Evolutionary conservation across 2,329 filamentous ascomycete genomes (phyloP).

Genomic region (Fusarium dlaminii): DNA sequence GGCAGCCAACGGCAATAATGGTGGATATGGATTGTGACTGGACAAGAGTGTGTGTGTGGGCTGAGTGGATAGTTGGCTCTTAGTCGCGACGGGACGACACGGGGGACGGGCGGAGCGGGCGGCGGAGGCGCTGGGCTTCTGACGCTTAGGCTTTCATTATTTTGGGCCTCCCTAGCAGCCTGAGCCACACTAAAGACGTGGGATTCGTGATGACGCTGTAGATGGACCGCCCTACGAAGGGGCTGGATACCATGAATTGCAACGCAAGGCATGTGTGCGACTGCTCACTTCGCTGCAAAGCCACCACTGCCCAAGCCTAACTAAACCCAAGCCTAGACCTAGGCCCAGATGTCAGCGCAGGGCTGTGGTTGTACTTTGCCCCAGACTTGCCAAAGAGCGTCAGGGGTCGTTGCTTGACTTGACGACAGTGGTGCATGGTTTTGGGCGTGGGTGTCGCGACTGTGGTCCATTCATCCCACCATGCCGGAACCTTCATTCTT

Average conservation of each 20-base stretch:
- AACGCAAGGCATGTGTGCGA: constrained; percentile 18
- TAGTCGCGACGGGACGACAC: constrained; percentile 37
- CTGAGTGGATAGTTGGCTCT: constrained; percentile 40
- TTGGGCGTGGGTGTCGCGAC: constrained; percentile 22
- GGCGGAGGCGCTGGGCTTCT: constrained; percentile 32
- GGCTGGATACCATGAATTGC: constrained; percentile 32
- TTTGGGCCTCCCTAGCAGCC: constrained; percentile 33
- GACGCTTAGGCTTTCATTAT: constrained; percentile 30
- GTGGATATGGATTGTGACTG: constrained; percentile 37
- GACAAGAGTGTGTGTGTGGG: constrained; percentile 34
- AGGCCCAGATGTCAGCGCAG: constrained; percentile 37
- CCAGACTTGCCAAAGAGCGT: constrained; percentile 36
- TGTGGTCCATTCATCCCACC: constrained; percentile 32
- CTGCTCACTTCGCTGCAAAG: constrained; percentile 38
- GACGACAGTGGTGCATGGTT: constrained; percentile 30
- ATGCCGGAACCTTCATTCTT: constrained; percentile 15
- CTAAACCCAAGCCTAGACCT: constrained; percentile 13
- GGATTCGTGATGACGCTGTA: constrained; percentile 30
- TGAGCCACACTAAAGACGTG: constrained; percentile 36
- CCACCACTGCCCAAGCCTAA: constrained; percentile 32
- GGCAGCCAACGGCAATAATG: constrained; percentile 29
- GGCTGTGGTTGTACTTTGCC: constrained; percentile 39
- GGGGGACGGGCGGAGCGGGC: constrained; percentile 33
- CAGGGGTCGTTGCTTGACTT: constrained; percentile 36
- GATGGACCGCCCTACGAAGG: constrained; percentile 31